Percentiles rank a stretch among this genome's conserved stretches.
phyloP scores from a whole-genome alignment of 495 filamentous ascomycete genomes.

The Aspergillus bridgeri region DNA sequence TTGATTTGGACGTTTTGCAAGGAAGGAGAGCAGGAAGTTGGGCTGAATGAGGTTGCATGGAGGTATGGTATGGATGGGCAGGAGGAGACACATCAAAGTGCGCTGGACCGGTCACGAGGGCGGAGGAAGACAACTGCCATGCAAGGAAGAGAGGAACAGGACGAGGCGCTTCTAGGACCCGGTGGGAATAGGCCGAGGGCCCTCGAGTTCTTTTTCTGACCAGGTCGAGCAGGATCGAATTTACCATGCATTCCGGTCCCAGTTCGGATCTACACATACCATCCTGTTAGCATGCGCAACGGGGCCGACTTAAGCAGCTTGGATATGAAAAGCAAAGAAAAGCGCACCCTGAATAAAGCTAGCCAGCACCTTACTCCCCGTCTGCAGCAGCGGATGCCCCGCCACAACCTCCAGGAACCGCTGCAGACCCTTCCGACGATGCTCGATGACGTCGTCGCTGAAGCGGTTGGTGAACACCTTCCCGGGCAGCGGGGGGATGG shows the following conservation, averaged over 20 bases:
- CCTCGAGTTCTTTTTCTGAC: no score
- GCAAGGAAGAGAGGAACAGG: not conserved
- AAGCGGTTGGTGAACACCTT: slow-evolving; percentile 99
- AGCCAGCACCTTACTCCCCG: slow-evolving; percentile 92
- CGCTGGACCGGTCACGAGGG: not conserved
- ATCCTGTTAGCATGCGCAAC: not conserved
- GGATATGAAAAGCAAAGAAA: slow-evolving; percentile 5
- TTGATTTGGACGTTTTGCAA: not conserved
- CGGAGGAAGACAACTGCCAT: no score
- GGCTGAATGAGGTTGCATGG: no score
- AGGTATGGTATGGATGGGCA: no score
- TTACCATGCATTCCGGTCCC: slow-evolving; percentile 77
- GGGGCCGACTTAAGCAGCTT: not conserved
- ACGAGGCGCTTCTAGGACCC: not conserved
- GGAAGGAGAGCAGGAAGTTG: not conserved
- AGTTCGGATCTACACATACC: slow-evolving; percentile 59
- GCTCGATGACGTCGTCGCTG: slow-evolving; percentile 97
- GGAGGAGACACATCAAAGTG: no score
- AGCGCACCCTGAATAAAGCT: slow-evolving; percentile 91
- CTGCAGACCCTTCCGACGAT: slow-evolving; percentile 85
- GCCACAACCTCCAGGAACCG: slow-evolving; percentile 97
- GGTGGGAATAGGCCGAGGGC: no score
- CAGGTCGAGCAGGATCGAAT: not conserved
- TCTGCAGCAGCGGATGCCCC: slow-evolving; percentile 93
- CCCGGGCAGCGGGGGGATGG: slow-evolving; percentile 90